Conservation (phyloP, 345 rosid species). For the Brassica cretica region DNA sequence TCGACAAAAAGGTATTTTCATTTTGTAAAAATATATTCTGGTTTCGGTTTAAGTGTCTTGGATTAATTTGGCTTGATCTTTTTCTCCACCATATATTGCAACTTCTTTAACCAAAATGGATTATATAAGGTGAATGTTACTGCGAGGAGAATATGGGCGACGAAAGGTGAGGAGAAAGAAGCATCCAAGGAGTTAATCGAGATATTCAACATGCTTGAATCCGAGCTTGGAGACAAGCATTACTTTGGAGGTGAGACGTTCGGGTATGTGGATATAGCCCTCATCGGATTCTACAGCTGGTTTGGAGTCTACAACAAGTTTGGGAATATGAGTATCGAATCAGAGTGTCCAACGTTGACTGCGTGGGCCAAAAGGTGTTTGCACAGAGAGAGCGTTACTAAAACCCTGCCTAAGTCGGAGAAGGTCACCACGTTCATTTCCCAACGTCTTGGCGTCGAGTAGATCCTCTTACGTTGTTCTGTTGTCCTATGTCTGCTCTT, state of each 20-base stretch:
- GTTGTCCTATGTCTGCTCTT: neutral
- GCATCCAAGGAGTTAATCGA: constrained; percentile 29
- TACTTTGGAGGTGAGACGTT: constrained; percentile 28
- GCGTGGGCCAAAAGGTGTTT: constrained; percentile 25
- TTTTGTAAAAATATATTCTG: neutral
- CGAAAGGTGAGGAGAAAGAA: constrained; percentile 29
- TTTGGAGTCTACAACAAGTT: constrained; percentile 19
- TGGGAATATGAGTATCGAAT: constrained; percentile 10
- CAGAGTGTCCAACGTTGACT: constrained; percentile 14
- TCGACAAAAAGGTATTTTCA: constrained; percentile 20
- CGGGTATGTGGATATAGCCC: constrained; percentile 31
- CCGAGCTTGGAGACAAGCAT: constrained; percentile 22
- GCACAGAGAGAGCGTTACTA: constrained; percentile 25
- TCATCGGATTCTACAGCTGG: constrained; percentile 26
- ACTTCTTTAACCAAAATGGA: neutral
- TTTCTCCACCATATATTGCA: neutral
- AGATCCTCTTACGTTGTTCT: neutral
- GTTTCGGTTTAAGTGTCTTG: neutral
- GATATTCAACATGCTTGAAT: constrained; percentile 24
- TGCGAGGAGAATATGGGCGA: constrained; percentile 17
- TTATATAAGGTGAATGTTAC: constrained; percentile 21
- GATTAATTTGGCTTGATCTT: neutral
- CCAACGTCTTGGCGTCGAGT: constrained; percentile 12
- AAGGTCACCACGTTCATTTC: neutral
- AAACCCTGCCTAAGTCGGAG: constrained; percentile 3